phyloP scores from a whole-genome alignment of 192 early-diverging fungal genomes.

The Coemansia brasiliensis region DNA sequence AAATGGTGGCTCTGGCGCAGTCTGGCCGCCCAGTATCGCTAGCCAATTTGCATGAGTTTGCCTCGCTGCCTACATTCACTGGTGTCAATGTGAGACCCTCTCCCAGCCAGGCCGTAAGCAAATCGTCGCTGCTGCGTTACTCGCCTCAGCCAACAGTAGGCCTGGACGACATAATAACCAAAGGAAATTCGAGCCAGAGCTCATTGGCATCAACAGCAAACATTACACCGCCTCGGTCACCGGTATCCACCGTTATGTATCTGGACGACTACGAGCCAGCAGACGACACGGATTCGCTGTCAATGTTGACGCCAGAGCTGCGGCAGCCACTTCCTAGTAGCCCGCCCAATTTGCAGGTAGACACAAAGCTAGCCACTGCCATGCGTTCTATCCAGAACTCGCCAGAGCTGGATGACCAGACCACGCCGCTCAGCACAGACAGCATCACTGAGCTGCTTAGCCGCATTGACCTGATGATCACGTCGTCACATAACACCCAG shows the following conservation, averaged over 20 bases:
- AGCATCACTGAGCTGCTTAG: slow-evolving; percentile 37
- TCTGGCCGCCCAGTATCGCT: slow-evolving; percentile 15
- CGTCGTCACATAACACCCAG: slow-evolving; percentile 9
- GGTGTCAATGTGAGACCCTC: slow-evolving; percentile 7
- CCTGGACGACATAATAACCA: slow-evolving; percentile 22
- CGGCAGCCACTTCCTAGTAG: background rate
- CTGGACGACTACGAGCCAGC: background rate
- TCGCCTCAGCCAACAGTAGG: slow-evolving; percentile 32
- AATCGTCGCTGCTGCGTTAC: slow-evolving; percentile 21
- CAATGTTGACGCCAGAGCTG: slow-evolving; percentile 12
- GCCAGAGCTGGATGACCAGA: background rate
- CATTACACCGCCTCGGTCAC: slow-evolving; percentile 17
- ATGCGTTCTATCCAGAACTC: background rate
- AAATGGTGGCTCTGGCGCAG: slow-evolving; percentile 33
- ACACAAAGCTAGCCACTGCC: slow-evolving; percentile 17
- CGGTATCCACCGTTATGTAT: slow-evolving; percentile 13
- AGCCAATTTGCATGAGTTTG: slow-evolving; percentile 6
- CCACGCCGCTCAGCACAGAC: slow-evolving; percentile 24
- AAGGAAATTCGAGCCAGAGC: background rate
- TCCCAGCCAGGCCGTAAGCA: slow-evolving; percentile 1
- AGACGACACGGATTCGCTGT: slow-evolving; percentile 6
- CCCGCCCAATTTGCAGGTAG: slow-evolving; percentile 1
- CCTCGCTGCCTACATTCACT: slow-evolving; percentile 22
- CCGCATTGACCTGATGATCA: slow-evolving; percentile 26
- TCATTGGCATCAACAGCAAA: background rate